phyloP scores from a whole-genome alignment of 2,329 filamentous ascomycete genomes.

The Claviceps quebecensis region DNA sequence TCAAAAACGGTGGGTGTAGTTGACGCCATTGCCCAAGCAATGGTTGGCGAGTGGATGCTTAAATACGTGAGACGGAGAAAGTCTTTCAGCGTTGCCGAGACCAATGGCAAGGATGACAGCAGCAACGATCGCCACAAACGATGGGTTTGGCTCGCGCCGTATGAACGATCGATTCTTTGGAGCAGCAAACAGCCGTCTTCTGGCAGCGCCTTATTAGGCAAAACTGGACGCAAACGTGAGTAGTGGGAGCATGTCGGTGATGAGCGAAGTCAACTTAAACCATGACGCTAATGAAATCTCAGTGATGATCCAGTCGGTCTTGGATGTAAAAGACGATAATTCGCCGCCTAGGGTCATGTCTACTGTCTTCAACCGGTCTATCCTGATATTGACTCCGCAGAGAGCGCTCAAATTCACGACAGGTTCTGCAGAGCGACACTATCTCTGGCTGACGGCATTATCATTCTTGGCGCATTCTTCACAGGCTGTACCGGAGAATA shows the following conservation, averaged over 20 bases:
- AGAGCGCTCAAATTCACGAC: conserved; percentile 93
- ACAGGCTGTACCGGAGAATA: conserved; percentile 63
- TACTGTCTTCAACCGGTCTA: conserved; percentile 75
- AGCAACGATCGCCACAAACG: conserved; percentile 77
- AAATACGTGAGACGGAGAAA: conserved; percentile 80
- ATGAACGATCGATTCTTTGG: conserved; percentile 93
- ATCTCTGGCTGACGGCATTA: conserved; percentile 84
- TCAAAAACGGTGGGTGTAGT: conserved; percentile 69
- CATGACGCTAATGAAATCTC: conserved; percentile 16
- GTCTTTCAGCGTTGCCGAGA: conserved; percentile 71
- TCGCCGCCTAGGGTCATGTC: conserved; percentile 57
- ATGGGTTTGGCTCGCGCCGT: conserved; percentile 97
- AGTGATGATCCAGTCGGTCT: conserved; percentile 91
- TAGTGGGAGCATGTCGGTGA: conserved; percentile 13
- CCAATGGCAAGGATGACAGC: conserved; percentile 51
- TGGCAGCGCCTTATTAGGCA: conserved; percentile 78
- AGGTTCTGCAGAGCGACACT: conserved; percentile 68
- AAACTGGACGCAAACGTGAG: conserved; percentile 88
- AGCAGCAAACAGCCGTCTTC: conserved; percentile 92
- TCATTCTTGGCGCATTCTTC: conserved; percentile 89
- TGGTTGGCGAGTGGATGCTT: conserved; percentile 97
- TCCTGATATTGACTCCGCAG: conserved; percentile 85
- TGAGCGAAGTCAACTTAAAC: neutral
- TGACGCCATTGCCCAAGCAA: conserved; percentile 92
- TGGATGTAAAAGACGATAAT: conserved; percentile 93